Conservation (phyloP, 768 basidiomycete genomes). For the Phlebiopsis gigantea region DNA sequence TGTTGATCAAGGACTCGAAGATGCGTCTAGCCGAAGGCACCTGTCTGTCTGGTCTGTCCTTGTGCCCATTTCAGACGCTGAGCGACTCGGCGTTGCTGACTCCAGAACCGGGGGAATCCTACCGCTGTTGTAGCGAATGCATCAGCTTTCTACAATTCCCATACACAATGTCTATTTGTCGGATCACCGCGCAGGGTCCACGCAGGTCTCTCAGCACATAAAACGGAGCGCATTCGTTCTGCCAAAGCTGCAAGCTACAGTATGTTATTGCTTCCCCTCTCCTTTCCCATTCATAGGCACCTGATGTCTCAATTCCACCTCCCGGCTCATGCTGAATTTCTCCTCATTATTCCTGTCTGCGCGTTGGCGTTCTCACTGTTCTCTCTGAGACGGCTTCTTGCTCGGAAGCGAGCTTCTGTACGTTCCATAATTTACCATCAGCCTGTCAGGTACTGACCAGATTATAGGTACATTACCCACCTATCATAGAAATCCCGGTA, state of each 20-base stretch:
- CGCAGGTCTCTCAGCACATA: not conserved
- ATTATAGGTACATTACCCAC: constrained; percentile 6
- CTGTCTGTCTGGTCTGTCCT: not conserved
- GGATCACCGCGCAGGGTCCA: not conserved
- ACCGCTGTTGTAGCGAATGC: not conserved
- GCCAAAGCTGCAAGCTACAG: not conserved
- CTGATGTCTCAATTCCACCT: not conserved
- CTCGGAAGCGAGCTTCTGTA: not conserved
- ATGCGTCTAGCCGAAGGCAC: not conserved
- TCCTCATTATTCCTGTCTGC: not conserved
- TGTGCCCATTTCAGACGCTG: not conserved
- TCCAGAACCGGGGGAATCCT: not conserved
- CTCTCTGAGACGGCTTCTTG: not conserved
- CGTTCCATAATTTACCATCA: not conserved
- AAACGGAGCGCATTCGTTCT: not conserved
- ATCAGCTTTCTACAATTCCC: not conserved
- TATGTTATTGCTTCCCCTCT: not conserved
- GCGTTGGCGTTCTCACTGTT: not conserved
- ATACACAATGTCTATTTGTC: not conserved
- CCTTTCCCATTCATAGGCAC: not conserved
- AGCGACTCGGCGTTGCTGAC: not conserved
- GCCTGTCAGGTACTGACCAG: not conserved
- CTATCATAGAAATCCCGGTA: constrained; percentile 16
- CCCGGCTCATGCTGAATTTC: not conserved
- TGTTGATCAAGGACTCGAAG: not conserved